Evolutionary conservation across 1,139 yeast genomes (phyloP).

Genomic region (Yamadazyma mexicana): DNA sequence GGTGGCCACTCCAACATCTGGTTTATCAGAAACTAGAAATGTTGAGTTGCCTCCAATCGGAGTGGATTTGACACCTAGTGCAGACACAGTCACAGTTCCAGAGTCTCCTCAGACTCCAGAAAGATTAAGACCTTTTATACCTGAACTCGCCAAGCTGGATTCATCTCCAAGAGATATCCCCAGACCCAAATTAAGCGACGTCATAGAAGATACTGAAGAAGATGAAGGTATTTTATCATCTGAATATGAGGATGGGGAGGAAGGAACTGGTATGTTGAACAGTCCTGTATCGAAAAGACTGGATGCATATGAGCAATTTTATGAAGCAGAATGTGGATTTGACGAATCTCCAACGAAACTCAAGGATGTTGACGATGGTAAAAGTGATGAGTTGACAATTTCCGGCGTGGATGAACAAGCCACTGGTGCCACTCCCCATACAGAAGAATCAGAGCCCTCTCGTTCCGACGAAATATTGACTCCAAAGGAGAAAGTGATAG

Average conservation of each 20-base stretch:
- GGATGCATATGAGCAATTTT: slow-evolving; percentile 9
- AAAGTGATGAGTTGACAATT: background rate
- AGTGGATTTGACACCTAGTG: background rate
- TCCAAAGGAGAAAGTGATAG: too few species aligned
- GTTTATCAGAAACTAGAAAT: slow-evolving; percentile 1
- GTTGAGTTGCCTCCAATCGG: background rate
- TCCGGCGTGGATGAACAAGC: background rate
- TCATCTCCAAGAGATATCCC: slow-evolving; percentile 7
- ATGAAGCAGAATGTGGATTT: slow-evolving; percentile 7
- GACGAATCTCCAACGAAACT: background rate
- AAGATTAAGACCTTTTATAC: slow-evolving; percentile 3
- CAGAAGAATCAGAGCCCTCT: too few species aligned
- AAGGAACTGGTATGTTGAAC: slow-evolving; percentile 2
- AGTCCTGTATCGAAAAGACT: slow-evolving; percentile 12
- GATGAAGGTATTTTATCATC: slow-evolving; percentile 12
- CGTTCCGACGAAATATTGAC: too few species aligned
- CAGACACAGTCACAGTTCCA: background rate
- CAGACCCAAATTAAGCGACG: slow-evolving; percentile 16
- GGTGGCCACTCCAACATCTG: background rate
- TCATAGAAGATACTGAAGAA: slow-evolving; percentile 13
- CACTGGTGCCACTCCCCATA: too few species aligned
- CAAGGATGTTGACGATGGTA: too few species aligned
- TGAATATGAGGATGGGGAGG: slow-evolving; percentile 10
- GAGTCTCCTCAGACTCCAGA: slow-evolving; percentile 1
- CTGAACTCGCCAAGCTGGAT: slow-evolving; percentile 1